These are phyloP conservation scores for Aspergillus ustus DNA, from an alignment of 2,329 filamentous ascomycete genomes.

Conservation along the genomic window DNA sequence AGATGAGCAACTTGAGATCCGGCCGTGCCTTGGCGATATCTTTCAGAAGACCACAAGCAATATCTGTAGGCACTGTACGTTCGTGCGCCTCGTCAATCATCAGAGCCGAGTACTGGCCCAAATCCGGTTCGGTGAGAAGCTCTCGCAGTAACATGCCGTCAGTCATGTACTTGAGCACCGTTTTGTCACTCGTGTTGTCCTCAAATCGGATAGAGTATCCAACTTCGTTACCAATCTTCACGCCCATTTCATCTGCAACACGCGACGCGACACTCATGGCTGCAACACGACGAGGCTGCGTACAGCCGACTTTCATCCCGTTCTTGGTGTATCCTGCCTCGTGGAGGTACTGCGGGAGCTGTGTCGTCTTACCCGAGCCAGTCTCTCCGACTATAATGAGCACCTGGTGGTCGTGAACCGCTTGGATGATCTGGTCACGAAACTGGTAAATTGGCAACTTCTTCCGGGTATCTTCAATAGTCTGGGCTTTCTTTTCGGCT, in stretches of 20 bases:
- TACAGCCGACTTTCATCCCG: conserved; percentile 86
- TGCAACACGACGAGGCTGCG: conserved; percentile 91
- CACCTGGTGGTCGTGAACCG: conserved; percentile 82
- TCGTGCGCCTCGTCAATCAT: conserved; percentile 99
- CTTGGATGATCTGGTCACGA: conserved; percentile 82
- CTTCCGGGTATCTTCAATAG: conserved; percentile 89
- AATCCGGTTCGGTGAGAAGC: conserved; percentile 84
- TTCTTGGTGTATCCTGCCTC: conserved; percentile 87
- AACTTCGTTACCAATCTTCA: conserved; percentile 87
- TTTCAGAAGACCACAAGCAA: conserved; percentile 84
- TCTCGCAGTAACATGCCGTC: conserved; percentile 93
- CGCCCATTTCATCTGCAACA: conserved; percentile 91
- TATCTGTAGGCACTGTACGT: conserved; percentile 86
- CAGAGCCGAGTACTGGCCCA: conserved; percentile 80
- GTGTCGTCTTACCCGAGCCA: conserved; percentile 93
- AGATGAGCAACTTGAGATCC: conserved; percentile 88
- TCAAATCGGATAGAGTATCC: conserved; percentile 96
- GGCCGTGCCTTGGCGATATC: conserved; percentile 82
- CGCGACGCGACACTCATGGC: conserved; percentile 97
- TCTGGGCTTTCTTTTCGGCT: conserved; percentile 83
- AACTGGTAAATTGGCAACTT: conserved; percentile 89
- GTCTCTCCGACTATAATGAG: conserved; percentile 94
- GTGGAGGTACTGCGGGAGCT: conserved; percentile 89
- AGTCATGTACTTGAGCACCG: conserved; percentile 92
- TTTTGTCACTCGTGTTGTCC: conserved; percentile 88